Conservation (phyloP, 768 basidiomycete species). For the Lactifluus piperatus region DNA sequence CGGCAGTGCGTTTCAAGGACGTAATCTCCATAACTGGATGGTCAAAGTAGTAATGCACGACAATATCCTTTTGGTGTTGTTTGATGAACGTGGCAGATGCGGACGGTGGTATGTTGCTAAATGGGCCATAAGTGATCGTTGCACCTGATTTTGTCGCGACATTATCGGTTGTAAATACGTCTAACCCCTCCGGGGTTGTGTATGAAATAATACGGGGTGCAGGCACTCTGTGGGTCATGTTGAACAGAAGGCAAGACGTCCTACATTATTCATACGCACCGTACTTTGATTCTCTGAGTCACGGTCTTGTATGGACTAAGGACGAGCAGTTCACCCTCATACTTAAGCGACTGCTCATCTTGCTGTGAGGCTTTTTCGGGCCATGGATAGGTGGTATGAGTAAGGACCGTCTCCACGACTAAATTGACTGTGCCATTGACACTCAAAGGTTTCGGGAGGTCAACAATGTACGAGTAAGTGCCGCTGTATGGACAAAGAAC, state of each 20-base stretch:
- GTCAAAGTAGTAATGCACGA: conserved; percentile 77
- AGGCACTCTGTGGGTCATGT: conserved; percentile 43
- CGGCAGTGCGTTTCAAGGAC: conserved; percentile 65
- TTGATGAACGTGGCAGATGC: conserved; percentile 46
- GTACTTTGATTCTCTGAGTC: conserved; percentile 81
- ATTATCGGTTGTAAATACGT: conserved; percentile 50
- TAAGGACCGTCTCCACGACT: conserved; percentile 69
- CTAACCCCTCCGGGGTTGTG: conserved; percentile 54
- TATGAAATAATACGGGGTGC: conserved; percentile 63
- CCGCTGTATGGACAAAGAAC: conserved; percentile 23
- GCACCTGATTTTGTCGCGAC: conserved; percentile 66
- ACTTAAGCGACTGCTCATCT: conserved; percentile 75
- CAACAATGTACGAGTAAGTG: conserved; percentile 50
- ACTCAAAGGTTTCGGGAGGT: conserved; percentile 51
- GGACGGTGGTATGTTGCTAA: conserved; percentile 62
- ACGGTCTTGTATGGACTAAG: conserved; percentile 75
- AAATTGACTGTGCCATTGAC: conserved; percentile 60
- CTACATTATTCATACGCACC: conserved; percentile 38
- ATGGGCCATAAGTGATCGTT: conserved; percentile 86
- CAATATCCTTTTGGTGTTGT: conserved; percentile 53
- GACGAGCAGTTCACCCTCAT: conserved; percentile 67
- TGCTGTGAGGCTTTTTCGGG: conserved; percentile 65
- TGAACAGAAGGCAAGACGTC: neutral
- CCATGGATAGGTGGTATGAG: conserved; percentile 70
- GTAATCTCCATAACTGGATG: conserved; percentile 71